phyloP scores from a whole-genome alignment of 495 filamentous ascomycete species.

The Haplographium delicatum region DNA sequence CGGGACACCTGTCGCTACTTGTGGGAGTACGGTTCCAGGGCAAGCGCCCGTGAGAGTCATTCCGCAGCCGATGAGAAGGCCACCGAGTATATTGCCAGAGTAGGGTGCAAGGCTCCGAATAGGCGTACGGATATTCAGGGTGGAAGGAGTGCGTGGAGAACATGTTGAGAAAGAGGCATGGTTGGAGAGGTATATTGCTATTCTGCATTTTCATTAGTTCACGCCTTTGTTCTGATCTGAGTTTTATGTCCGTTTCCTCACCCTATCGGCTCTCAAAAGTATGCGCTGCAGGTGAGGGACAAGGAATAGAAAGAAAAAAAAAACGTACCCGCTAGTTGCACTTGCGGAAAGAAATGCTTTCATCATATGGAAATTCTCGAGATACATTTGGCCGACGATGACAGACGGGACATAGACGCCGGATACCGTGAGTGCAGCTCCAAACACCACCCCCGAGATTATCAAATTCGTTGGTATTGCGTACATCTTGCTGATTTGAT shows the following conservation, averaged over 20 bases:
- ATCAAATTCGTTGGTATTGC: neutral
- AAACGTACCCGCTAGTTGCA: slow-evolving; percentile 47
- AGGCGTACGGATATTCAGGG: slow-evolving; percentile 35
- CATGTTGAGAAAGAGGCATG: slow-evolving; percentile 25
- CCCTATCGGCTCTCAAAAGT: too few species aligned
- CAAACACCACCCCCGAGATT: slow-evolving; percentile 42
- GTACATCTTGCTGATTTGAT: too few species aligned
- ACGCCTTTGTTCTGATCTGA: too few species aligned
- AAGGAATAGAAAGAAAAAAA: too few species aligned
- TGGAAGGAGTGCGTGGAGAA: slow-evolving; percentile 8
- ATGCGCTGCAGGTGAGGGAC: too few species aligned
- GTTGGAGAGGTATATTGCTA: slow-evolving; percentile 30
- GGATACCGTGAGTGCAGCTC: slow-evolving; percentile 46
- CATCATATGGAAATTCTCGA: slow-evolving; percentile 53
- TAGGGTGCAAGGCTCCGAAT: slow-evolving; percentile 37
- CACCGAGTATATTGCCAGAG: slow-evolving; percentile 54
- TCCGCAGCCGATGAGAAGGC: slow-evolving; percentile 45
- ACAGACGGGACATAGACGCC: slow-evolving; percentile 47
- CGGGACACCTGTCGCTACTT: slow-evolving; percentile 42
- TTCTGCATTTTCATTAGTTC: too few species aligned
- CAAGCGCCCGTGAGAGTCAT: slow-evolving; percentile 53
- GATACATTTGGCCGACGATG: slow-evolving; percentile 48
- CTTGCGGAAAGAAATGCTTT: slow-evolving; percentile 51
- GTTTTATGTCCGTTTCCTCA: too few species aligned
- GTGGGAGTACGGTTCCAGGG: slow-evolving; percentile 43